phyloP scores from a whole-genome alignment of 2,329 filamentous ascomycete genomes.

The Cladosporium sp. region DNA sequence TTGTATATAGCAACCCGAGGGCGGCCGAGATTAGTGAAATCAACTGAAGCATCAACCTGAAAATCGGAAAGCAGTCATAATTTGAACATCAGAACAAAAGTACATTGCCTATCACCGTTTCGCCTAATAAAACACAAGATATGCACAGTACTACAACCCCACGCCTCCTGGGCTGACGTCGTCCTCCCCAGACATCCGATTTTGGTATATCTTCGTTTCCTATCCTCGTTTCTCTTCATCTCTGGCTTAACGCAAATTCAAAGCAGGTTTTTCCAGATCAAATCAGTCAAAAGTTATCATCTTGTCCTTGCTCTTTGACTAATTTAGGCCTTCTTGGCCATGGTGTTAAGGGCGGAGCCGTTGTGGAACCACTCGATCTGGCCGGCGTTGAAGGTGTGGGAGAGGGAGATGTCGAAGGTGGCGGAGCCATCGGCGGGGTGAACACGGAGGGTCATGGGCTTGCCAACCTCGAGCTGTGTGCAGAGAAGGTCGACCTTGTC shows the following conservation, averaged over 20 bases:
- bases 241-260: neutral
- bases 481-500: constrained; percentile 87
- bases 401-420: constrained; percentile 75
- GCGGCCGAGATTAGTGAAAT: too few species aligned
- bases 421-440: constrained; percentile 79
- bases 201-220: constrained; percentile 9
- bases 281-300: neutral
- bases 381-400: constrained; percentile 95
- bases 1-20: too few species aligned
- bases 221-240: neutral
- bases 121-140: constrained; percentile 4
- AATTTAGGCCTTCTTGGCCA: constrained; percentile 65
- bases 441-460: constrained; percentile 86
- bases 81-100: constrained; percentile 1
- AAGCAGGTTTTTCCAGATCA: neutral
- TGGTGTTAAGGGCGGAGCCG: constrained; percentile 94
- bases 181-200: constrained; percentile 12
- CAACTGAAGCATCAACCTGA: too few species aligned
- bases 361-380: constrained; percentile 99
- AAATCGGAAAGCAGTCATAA: neutral
- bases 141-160: constrained; percentile 9
- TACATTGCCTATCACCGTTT: constrained; percentile 5
- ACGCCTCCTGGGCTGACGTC: neutral
- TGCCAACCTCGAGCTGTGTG: constrained; percentile 86
- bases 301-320: constrained; percentile 6